Evolutionary conservation across 345 rosid genomes (phyloP), one percentile per base, ranked within the genome.

Genomic region (Orychophragmus violaceus): DNA sequence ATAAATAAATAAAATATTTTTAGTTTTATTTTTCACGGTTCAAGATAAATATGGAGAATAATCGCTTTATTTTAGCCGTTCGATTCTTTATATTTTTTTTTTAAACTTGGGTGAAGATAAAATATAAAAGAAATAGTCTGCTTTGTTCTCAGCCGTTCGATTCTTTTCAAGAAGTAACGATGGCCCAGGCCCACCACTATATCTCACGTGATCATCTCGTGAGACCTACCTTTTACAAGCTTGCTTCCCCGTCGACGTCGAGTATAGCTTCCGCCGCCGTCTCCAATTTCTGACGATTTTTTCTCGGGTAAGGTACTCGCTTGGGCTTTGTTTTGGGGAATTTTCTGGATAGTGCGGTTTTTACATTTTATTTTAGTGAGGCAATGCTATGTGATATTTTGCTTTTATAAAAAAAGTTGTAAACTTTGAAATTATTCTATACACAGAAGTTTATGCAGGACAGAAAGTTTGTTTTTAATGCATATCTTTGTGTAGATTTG

Each of bases 201-300:
- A 49, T 16, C 62, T 62, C 74, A 70, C 75, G 75, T 70, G 68
- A 19, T 54, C 45, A 6, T 70, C 69, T 62, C 75, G 62, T 70
- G 69, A n/a, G n/a, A n/a, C n/a, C n/a, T n/a, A n/a, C n/a, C n/a
- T n/a, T n/a, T n/a, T 41, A 60, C 36, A 6, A 21, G 18, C 18
- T 66, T 41, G 6, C 72, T 57, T 52, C 61, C 51, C 62, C 61
- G 70, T 30, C 24, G 10, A 36, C n/a, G 41, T 14, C 12, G 41
- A 12, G n/a, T 16, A 12, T 8, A 8, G 14, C 44, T 37, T 37
- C 23, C 49, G 5, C 17, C 14, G 25, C 14, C 42, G 49, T 6
- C 49, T 29, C 27, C 39, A 39, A 22, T 24, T 23, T 16, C 18
- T 6, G 18, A 35, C 18, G 12, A 41, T 17, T 13, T 19, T 0